Conservation (phyloP, 306 rosid species). For the Cotoneaster glaucophyllus region DNA sequence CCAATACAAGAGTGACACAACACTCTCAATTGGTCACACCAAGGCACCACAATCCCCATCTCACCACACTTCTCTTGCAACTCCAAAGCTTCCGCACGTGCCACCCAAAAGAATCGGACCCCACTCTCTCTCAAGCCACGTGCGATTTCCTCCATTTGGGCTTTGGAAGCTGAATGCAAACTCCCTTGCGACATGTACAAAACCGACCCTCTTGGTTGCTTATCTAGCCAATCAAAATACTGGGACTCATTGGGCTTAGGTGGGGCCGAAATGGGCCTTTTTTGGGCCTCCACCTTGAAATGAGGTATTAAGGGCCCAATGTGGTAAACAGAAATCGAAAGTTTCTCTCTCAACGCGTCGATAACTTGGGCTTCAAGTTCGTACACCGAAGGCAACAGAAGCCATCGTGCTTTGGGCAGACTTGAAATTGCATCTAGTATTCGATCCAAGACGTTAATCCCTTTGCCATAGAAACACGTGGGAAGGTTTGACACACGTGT, state of each 20-base stretch:
- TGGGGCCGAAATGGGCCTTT: not conserved
- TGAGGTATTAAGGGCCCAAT: slow-evolving; percentile 44
- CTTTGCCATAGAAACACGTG: slow-evolving; percentile 9
- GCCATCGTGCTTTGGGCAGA: slow-evolving; percentile 25
- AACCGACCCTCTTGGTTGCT: slow-evolving; percentile 35
- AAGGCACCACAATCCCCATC: slow-evolving; percentile 12
- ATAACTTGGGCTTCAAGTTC: slow-evolving; percentile 38
- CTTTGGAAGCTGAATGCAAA: slow-evolving; percentile 31
- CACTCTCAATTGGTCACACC: slow-evolving; percentile 21
- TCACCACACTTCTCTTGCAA: slow-evolving; percentile 15
- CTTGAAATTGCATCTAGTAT: slow-evolving; percentile 2
- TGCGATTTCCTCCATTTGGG: slow-evolving; percentile 45
- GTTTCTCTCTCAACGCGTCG: slow-evolving; percentile 16
- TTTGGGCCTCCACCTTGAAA: not conserved
- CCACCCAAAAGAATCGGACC: slow-evolving; percentile 39
- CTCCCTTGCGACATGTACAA: slow-evolving; percentile 50
- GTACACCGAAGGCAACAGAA: slow-evolving; percentile 31
- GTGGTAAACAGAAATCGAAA: slow-evolving; percentile 24
- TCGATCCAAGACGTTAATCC: slow-evolving; percentile 13
- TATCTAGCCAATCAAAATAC: slow-evolving; percentile 33
- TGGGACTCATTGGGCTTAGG: not conserved
- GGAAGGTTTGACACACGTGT: slow-evolving; percentile 21
- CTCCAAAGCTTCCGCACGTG: slow-evolving; percentile 35
- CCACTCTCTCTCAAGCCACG: slow-evolving; percentile 30
- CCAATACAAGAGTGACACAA: slow-evolving; percentile 16